Base-by-base conservation (phyloP, 345 rosid species). In the Rubroshorea leprosula region DNA sequence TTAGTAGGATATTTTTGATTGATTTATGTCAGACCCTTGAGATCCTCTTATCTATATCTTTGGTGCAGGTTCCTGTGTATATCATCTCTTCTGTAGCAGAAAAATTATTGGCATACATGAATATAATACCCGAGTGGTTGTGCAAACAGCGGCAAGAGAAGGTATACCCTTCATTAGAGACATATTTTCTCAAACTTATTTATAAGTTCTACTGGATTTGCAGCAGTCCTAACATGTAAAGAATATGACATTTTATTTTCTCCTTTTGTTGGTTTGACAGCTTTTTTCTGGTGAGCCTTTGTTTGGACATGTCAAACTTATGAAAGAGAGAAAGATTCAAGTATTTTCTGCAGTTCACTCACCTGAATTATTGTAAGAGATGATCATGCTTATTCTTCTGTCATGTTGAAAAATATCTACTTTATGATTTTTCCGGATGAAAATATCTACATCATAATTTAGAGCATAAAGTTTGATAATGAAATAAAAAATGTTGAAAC, bases 41-140 rank as follows among this genome's bases (percentile, higher is more conserved):
- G 31, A 4, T 27, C 12, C 1, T 35, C 1, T 35, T 13, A 35
- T 35, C 41, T 27, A 41, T 55, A 23, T 62, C 39, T 5, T 24
- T 58, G 27, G 4, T 61, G 43, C 73, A 92, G 98, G 89, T 89
- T 70, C 97, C 98, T 41, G 72, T 92, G 26, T 80, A 76, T 68
- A 54, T 89, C 25, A 72, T 92, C 71, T 92, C 95, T 68, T 80
- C 86, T 31, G 64, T 80, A 47, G 98, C 90, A 23, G 83, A 76
- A 76, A 95, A 92, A 74, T 65, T 89, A 58, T 65, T 92, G 77
- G 83, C 91, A 24, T 86, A 70, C 70, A 66, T 83, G 51, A 84
- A 81, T 61, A 71, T 77, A 29, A 68, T 92, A 67, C 97, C 97
- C 22, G 94, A 92, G 72, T 89, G 97, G 97, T 61, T 92, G 22